Evolutionary conservation across 163 green algal species (phyloP).

Genomic region (Prototheca stagnorum): DNA sequence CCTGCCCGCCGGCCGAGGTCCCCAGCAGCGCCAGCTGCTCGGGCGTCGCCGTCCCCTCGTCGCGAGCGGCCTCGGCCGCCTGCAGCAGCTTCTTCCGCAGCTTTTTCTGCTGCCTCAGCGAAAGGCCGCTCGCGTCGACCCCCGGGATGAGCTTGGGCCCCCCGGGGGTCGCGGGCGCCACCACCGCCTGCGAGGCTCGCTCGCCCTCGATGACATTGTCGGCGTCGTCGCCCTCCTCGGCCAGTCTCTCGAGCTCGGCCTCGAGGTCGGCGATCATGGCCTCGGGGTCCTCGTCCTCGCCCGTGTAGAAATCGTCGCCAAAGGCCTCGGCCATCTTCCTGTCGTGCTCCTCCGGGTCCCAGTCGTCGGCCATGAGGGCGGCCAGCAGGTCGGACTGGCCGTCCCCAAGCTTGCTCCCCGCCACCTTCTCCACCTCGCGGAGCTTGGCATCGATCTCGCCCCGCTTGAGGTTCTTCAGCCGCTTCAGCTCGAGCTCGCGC

Average conservation of each 20-base stretch:
- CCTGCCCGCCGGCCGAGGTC: no score
- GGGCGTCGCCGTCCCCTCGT: no score
- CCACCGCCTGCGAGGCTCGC: no score
- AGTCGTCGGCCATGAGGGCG: slow-evolving; percentile 67
- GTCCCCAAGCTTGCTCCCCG: slow-evolving; percentile 27
- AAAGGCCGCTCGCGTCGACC: no score
- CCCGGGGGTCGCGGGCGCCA: no score
- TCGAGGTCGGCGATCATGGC: slow-evolving; percentile 19
- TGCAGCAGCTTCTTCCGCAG: no score
- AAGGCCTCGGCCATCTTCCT: slow-evolving; percentile 72
- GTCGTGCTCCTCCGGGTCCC: slow-evolving; percentile 86
- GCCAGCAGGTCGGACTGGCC: slow-evolving; percentile 27
- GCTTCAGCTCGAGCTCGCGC: slow-evolving; percentile 51
- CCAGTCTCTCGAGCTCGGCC: slow-evolving; percentile 24
- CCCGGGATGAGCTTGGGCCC: no score
- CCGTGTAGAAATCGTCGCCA: slow-evolving; percentile 74
- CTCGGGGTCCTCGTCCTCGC: slow-evolving; percentile 17
- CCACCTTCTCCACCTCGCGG: slow-evolving; percentile 30
- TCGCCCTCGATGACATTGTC: slow-evolving; percentile 1
- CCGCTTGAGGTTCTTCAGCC: slow-evolving; percentile 86
- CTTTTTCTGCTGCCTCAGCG: no score
- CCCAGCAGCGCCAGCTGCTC: no score
- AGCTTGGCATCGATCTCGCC: slow-evolving; percentile 47
- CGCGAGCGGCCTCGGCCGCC: no score
- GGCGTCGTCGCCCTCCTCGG: slow-evolving; percentile 1